Percentiles rank a stretch among this genome's conserved stretches.
Evolutionary conservation across 2,329 filamentous ascomycete genomes (phyloP).

Genomic region (Drechslera avenae): DNA sequence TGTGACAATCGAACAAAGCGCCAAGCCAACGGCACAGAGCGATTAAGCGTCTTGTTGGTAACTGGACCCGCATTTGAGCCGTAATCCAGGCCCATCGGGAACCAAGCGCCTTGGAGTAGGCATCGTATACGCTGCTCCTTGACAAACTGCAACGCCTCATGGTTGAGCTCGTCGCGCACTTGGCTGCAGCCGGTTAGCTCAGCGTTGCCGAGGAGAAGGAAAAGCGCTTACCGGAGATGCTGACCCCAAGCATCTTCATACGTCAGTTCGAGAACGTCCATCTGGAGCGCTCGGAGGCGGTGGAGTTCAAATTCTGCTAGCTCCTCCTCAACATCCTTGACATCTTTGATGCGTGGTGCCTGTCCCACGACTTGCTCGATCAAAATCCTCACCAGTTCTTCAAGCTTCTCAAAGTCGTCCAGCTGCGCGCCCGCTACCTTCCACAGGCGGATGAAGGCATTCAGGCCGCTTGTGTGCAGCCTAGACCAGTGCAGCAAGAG

Average conservation of each 20-base stretch:
- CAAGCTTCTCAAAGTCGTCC: conserved; percentile 92
- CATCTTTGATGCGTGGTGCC: conserved; percentile 78
- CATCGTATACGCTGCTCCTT: conserved; percentile 95
- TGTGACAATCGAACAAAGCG: conserved; percentile 88
- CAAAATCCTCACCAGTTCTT: conserved; percentile 86
- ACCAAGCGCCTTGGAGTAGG: conserved; percentile 88
- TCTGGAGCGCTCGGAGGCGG: conserved; percentile 82
- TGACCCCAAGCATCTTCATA: conserved; percentile 96
- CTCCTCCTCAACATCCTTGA: conserved; percentile 88
- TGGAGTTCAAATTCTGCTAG: conserved; percentile 81
- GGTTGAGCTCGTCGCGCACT: conserved; percentile 87
- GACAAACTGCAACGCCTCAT: conserved; percentile 93
- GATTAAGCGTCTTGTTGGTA: conserved; percentile 50
- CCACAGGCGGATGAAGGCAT: conserved; percentile 91
- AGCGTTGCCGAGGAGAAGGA: background rate
- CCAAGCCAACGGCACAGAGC: conserved; percentile 64
- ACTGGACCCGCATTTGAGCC: conserved; percentile 54
- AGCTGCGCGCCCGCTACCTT: conserved; percentile 82
- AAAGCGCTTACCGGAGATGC: conserved; percentile 66
- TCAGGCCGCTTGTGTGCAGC: conserved; percentile 81
- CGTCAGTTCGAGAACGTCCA: conserved; percentile 86
- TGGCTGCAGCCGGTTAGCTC: conserved; percentile 56
- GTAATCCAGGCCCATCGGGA: conserved; percentile 62
- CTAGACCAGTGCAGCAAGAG: conserved; percentile 91
- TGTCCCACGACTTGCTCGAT: conserved; percentile 87